Base-by-base conservation (phyloP, 192 early-diverging fungal species). In the Allomyces arbusculus region DNA sequence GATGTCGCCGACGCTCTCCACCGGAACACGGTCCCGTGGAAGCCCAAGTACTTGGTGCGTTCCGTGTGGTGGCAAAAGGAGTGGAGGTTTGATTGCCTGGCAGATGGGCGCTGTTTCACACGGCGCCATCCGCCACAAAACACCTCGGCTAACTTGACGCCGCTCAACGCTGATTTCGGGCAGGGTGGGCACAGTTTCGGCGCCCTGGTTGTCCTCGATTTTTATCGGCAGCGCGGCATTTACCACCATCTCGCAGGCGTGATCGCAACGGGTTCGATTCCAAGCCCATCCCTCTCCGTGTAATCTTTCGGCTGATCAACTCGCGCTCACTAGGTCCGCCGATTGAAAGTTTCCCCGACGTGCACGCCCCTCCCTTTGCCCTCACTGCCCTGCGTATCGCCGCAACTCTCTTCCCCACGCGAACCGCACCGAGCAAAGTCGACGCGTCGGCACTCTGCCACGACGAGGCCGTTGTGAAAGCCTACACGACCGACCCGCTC, bases 401-500 rank as follows among this genome's bases (percentile, higher is more conserved):
- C 58, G 68, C 77, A 14, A 69, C 63, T 23, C 19, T 85, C 20
- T 23, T 83, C 14, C 75, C 77, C 10, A 77, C 77, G 2, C 65
- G 81, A 10, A 63, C 71, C 12, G 75, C 79, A 50, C 61, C 66
- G 8, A 70, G 69, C 45, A 65, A 66, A 4, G 44, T 87, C 16
- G 69, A 80, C 62, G 64, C 80, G 9, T 55, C 63, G n/a, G 67
- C 64, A 24, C 75, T 86, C 33, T 74, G 75, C n/a, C 77, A 72
- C 24, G 75, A 77, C 61, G 23, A 65, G 4, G 68, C 71, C 16
- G 74, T 80, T 61, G 69, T 77, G 9, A 62, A 75, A 44, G 76
- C 70, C 4, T 86, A 85, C 66, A 26, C 66, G 24, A 61, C 67
- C 10, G 86, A 86, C 64, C 83, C 82, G 22, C 69, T 83, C 10